phyloP scores from a whole-genome alignment of 805 yeast species.

The Wickerhamomyces chaumierensis region DNA sequence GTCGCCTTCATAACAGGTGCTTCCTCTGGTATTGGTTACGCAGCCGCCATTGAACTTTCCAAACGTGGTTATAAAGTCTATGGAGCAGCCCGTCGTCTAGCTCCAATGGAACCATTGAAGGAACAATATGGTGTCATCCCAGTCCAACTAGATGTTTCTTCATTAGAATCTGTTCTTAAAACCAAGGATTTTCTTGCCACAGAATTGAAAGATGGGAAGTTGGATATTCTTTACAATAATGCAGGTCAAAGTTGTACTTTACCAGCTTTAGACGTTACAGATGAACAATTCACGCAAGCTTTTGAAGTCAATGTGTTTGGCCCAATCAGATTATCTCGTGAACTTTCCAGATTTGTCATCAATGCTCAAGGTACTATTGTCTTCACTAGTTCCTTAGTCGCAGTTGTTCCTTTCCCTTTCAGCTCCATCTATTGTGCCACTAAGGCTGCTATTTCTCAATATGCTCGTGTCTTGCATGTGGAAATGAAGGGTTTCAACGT shows the following conservation, averaged over 20 bases:
- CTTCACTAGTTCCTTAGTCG: slow-evolving; percentile 67
- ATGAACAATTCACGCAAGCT: slow-evolving; percentile 38
- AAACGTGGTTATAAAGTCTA: slow-evolving; percentile 46
- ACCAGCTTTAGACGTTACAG: slow-evolving; percentile 57
- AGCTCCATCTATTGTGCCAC: slow-evolving; percentile 54
- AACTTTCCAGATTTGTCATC: slow-evolving; percentile 42
- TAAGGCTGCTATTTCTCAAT: slow-evolving; percentile 70
- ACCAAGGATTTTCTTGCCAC: slow-evolving; percentile 31
- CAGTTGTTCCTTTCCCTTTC: slow-evolving; percentile 59
- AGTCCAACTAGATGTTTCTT: slow-evolving; percentile 47
- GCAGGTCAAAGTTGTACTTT: slow-evolving; percentile 70
- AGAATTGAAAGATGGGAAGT: slow-evolving; percentile 31
- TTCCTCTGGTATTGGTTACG: slow-evolving; percentile 44
- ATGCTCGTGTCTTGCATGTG: slow-evolving; percentile 47
- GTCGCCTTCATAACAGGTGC: slow-evolving; percentile 41
- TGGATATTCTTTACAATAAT: slow-evolving; percentile 60
- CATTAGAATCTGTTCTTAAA: slow-evolving; percentile 31
- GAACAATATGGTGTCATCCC: slow-evolving; percentile 31
- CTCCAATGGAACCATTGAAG: slow-evolving; percentile 41
- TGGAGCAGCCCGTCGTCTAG: slow-evolving; percentile 64
- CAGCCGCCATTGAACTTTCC: slow-evolving; percentile 38
- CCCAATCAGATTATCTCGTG: slow-evolving; percentile 52
- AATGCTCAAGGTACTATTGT: slow-evolving; percentile 58
- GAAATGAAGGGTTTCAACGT: slow-evolving; percentile 70
- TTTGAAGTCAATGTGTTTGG: slow-evolving; percentile 63